These are phyloP conservation scores for Aspergillus sclerotialis DNA, from an alignment of 2,329 filamentous ascomycete species.

Conservation along the genomic window DNA sequence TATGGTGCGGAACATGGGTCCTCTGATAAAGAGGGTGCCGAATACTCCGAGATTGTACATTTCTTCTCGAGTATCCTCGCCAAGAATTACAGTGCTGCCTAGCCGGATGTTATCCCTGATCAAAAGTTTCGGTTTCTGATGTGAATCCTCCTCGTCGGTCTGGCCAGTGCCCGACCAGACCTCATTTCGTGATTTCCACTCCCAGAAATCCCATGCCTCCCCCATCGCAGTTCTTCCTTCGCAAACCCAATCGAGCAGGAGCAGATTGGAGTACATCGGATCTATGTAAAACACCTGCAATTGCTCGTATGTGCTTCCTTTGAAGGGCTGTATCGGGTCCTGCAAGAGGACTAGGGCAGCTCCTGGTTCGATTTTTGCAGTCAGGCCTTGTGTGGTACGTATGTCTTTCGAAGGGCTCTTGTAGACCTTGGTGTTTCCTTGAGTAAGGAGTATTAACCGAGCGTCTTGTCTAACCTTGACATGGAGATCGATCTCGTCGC, in stretches of 20 bases:
- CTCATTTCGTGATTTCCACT: conserved; percentile 1
- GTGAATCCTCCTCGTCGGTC: background rate
- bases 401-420: conserved; percentile 1
- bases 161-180: background rate
- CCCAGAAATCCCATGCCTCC: conserved; percentile 1
- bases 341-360: conserved; percentile 1
- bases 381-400: background rate
- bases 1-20: background rate
- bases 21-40: conserved; percentile 1
- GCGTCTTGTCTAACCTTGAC: background rate
- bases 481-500: conserved; percentile 1
- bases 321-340: conserved; percentile 1
- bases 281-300: background rate
- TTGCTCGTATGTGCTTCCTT: conserved; percentile 1
- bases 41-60: conserved; percentile 2
- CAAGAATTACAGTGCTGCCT: background rate
- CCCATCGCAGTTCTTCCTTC: background rate
- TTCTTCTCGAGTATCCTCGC: background rate
- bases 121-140: background rate
- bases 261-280: conserved; percentile 1
- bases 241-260: conserved; percentile 1
- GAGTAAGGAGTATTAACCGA: background rate
- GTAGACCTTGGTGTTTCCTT: conserved; percentile 2
- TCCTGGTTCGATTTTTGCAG: background rate
- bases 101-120: conserved; percentile 1